These are phyloP conservation scores for Adiantum capillusveneris DNA, from an alignment of 75 land plant species.

Conservation along the genomic window DNA sequence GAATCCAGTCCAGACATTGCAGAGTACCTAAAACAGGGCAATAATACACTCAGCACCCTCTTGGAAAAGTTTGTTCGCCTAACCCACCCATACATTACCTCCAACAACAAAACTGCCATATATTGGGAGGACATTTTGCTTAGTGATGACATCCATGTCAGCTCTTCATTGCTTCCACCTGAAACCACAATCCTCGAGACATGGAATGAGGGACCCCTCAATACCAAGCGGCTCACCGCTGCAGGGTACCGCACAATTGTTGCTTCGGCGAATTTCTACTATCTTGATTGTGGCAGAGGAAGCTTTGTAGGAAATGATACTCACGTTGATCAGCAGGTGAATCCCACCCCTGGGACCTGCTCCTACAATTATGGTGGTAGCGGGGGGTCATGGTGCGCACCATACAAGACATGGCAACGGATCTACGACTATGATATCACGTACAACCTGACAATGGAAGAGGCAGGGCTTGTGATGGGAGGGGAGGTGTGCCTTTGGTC, in stretches of 20 bases:
- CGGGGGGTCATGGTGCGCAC: conserved; percentile 87
- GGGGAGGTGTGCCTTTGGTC: conserved; percentile 96
- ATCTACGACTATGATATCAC: conserved; percentile 61
- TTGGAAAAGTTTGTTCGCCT: conserved; percentile 46
- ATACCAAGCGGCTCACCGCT: conserved; percentile 53
- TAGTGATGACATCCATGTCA: conserved; percentile 40
- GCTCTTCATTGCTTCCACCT: conserved; percentile 34
- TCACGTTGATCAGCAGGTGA: conserved; percentile 13
- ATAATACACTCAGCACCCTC: conserved; percentile 45
- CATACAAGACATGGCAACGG: conserved; percentile 76
- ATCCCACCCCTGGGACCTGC: background rate
- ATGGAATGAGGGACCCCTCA: conserved; percentile 75
- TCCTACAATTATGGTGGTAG: conserved; percentile 26
- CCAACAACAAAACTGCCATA: conserved; percentile 48
- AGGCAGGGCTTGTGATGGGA: conserved; percentile 62
- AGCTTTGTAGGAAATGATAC: conserved; percentile 50
- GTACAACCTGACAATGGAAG: conserved; percentile 37
- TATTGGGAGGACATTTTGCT: conserved; percentile 92
- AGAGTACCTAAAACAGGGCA: conserved; percentile 24
- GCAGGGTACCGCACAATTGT: conserved; percentile 81
- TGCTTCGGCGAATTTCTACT: conserved; percentile 73
- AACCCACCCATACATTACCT: conserved; percentile 46
- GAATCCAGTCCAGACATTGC: conserved; percentile 41
- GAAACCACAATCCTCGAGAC: conserved; percentile 71
- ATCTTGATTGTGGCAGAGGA: conserved; percentile 92